A percentile compares a stretch with the other conserved stretches of the same genome.
Conservation (phyloP, 306 rosid genomes). For the Dryas octopetala region DNA sequence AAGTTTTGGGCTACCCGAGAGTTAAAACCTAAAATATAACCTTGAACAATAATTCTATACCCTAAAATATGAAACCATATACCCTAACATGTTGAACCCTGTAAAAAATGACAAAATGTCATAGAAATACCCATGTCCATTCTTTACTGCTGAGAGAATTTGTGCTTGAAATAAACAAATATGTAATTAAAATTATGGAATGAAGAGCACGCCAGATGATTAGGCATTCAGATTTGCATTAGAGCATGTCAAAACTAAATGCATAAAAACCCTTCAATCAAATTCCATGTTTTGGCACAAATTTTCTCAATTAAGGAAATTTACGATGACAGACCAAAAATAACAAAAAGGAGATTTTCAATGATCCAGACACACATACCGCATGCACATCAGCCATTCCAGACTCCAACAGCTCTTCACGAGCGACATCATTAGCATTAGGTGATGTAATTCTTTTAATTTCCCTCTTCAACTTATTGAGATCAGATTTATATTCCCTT, state of each 20-base stretch:
- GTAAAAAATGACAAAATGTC: too few relatives aligned
- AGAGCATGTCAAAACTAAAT: background rate
- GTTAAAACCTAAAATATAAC: too few relatives aligned
- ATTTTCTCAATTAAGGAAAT: background rate
- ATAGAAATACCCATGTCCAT: too few relatives aligned
- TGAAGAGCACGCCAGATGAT: background rate
- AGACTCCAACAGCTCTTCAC: conserved; percentile 70
- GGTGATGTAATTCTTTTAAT: conserved; percentile 74
- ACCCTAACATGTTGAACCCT: too few relatives aligned
- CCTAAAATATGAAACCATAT: too few relatives aligned
- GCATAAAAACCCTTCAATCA: background rate
- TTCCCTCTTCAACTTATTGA: conserved; percentile 72
- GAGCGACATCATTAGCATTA: conserved; percentile 67
- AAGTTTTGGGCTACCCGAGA: too few relatives aligned
- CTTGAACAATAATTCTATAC: too few relatives aligned
- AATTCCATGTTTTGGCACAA: background rate
- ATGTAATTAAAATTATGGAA: background rate
- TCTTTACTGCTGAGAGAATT: too few relatives aligned
- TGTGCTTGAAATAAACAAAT: too few relatives aligned
- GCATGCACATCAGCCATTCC: conserved; percentile 53
- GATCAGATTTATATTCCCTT: conserved; percentile 87
- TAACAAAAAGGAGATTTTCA: background rate
- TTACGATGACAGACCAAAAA: background rate
- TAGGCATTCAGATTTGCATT: background rate
- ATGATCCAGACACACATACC: conserved; percentile 49